A percentile compares a stretch with the other conserved stretches of the same genome.
Conservation (phyloP, 2,329 filamentous ascomycete genomes). For the Alternaria burnsii region DNA sequence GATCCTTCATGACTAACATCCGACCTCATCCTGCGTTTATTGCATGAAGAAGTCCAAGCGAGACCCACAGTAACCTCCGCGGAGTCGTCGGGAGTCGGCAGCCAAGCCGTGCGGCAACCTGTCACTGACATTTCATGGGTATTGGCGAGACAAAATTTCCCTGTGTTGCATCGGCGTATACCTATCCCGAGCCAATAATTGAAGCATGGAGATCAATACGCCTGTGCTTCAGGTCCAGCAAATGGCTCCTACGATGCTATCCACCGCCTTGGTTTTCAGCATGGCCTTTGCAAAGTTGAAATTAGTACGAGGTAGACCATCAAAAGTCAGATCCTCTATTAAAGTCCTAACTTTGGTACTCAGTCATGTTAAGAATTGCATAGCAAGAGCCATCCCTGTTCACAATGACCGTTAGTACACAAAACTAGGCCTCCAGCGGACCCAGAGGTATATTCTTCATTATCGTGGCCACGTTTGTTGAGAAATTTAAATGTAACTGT, state of each 20-base stretch:
- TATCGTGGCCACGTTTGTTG: too few species aligned
- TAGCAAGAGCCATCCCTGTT: not conserved
- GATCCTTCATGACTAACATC: not conserved
- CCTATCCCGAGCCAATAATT: not conserved
- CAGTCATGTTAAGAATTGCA: not conserved
- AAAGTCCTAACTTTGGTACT: not conserved
- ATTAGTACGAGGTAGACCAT: not conserved
- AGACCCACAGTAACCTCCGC: not conserved
- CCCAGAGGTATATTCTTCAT: too few species aligned
- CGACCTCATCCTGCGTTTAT: not conserved
- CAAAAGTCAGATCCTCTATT: not conserved
- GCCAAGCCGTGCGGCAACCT: not conserved
- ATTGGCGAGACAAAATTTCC: not conserved
- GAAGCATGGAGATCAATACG: not conserved
- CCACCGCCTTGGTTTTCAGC: not conserved
- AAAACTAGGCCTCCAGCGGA: too few species aligned
- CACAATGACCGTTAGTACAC: too few species aligned
- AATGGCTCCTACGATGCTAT: not conserved
- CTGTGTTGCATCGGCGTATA: not conserved
- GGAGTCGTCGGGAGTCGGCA: not conserved
- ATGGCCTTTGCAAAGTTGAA: not conserved
- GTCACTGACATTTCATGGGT: too few species aligned
- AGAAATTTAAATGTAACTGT: too few species aligned
- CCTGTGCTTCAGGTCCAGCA: not conserved
- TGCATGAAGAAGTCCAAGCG: not conserved